Base-by-base conservation (phyloP, 2,329 filamentous ascomycete species). In the Arthrobotrys conoides region DNA sequence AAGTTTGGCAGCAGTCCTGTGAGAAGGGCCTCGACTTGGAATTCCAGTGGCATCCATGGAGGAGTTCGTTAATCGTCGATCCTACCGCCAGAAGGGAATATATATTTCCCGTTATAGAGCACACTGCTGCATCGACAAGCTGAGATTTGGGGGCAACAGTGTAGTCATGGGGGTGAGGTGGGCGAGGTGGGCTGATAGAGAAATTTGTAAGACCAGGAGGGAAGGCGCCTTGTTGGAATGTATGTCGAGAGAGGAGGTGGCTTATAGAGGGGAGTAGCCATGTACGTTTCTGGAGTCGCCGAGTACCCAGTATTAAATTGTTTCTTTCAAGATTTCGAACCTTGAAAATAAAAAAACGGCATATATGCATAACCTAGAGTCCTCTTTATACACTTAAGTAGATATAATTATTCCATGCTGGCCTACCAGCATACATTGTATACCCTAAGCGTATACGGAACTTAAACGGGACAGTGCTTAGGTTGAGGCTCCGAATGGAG, bases 41-140 rank as follows among this genome's bases (percentile, higher is more conserved):
- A 46, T 38, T 41, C 18, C 18, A 2, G 20, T 16, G 67, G n/a
- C 16, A 55, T 36, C 57, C 46, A 16, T 55, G 68, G 59, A 59
- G 38, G 68, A 71, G 68, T 65, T 64, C 33, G 57, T 51, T 14
- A 22, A 57, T n/a, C 36, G 65, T 48, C 61, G 61, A 65, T 65
- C 61, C 6, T 22, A 41, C 8, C 8, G 22, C 20, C 5, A n/a
- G 9, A n/a, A 41, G 12, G 57, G 61, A 36, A 30, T 16, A 65
- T 9, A 65, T 41, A 65, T 49, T 20, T 36, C 24, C 30, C 10
- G 8, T 33, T 18, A 10, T 38, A 36, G 41, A 5, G 0, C 18
- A 3, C 30, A 24, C 3, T 49, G 24, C 61, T 22, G 61, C 61
- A 20, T 22, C 16, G 41, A 65, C 24, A 12, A 49, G 24, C 38